Evolutionary conservation across 108 stramenopile species (phyloP), one percentile per base, ranked within the genome.

Genomic region (Schizochytrium sp.): DNA sequence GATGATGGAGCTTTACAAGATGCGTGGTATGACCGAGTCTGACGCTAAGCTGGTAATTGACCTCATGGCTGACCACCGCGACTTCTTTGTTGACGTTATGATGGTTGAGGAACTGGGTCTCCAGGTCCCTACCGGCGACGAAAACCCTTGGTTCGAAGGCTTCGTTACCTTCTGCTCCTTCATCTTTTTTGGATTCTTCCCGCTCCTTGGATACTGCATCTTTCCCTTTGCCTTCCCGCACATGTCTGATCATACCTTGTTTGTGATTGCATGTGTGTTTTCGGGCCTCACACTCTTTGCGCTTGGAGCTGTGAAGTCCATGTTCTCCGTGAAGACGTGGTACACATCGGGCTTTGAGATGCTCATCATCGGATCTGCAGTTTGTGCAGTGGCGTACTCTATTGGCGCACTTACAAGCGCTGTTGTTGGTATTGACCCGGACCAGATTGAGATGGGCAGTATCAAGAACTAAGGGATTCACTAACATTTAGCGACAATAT

Each of bases 71-170:
- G 97, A 98, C 91, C 97, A 98, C 93, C 95, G 96, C 73, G 95
- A 97, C 46, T 98, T 98, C 92, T 99, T 99, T 90, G 98, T 99
- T 0, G 96, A 98, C 92, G 90, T 97, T 17, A 98, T 99, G 98
- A 98, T 99, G 98, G 91, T 94, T 3, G 97, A 98, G 87, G 99
- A 98, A 90, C 93, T 99, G 72, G 94, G 96, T 57, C 90, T 98
- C 87, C 96, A 96, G 91, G 97, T 97, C 19, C 97, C 97, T 15
- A 44, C 40, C 19, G 89, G 72, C 12, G 83, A 83, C 61, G 72
- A 88, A n/a, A 87, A 87, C 83, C 72, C 89, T 3, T 60, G 58
- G 72, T 46, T 46, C 60, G 61, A 91, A 56, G 91, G 91, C 40
- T 46, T 91, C 40, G 89, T 91, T 44, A 91, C 89, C 47, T 91